Conservation (phyloP, 2,329 filamentous ascomycete species). For the Lasiodiplodia sp. region DNA sequence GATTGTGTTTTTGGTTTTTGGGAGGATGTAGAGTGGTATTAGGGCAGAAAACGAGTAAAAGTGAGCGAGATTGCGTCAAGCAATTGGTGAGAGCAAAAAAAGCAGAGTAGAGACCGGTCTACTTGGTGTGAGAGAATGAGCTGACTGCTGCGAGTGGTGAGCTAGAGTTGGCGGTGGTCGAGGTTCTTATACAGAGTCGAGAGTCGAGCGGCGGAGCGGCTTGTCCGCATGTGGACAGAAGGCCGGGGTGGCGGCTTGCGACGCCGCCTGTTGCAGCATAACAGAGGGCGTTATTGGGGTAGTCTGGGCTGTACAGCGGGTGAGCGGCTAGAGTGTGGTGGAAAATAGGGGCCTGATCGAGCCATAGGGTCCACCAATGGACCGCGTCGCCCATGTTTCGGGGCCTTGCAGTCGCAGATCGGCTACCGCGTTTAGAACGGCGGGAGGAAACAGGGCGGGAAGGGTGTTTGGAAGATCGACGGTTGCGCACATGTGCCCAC, state of each 20-base stretch:
- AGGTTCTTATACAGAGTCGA: conserved; percentile 14
- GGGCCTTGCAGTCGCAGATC: conserved; percentile 17
- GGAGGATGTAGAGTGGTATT: background rate
- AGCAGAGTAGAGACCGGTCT: conserved; percentile 25
- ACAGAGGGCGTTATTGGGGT: conserved; percentile 3
- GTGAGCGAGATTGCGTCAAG: conserved; percentile 23
- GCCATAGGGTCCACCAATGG: conserved; percentile 25
- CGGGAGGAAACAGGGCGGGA: conserved; percentile 10
- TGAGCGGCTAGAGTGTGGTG: background rate
- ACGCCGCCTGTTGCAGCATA: conserved; percentile 17
- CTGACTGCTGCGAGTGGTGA: conserved; percentile 28
- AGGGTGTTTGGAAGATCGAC: conserved; percentile 22
- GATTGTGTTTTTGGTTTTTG: conserved; percentile 2
- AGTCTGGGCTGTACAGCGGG: conserved; percentile 14
- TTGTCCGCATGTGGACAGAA: conserved; percentile 8
- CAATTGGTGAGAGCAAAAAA: conserved; percentile 2
- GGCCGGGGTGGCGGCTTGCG: conserved; percentile 19
- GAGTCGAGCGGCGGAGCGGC: background rate
- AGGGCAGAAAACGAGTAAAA: conserved; percentile 11
- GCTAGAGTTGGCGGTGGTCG: conserved; percentile 3
- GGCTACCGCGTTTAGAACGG: conserved; percentile 6
- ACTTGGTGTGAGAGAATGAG: conserved; percentile 24
- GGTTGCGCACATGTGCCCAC: conserved; percentile 19
- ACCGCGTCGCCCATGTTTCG: conserved; percentile 24
- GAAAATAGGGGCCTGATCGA: conserved; percentile 25